Evolutionary conservation across 345 rosid genomes (phyloP).

Genomic region (Hypericum perforatum): DNA sequence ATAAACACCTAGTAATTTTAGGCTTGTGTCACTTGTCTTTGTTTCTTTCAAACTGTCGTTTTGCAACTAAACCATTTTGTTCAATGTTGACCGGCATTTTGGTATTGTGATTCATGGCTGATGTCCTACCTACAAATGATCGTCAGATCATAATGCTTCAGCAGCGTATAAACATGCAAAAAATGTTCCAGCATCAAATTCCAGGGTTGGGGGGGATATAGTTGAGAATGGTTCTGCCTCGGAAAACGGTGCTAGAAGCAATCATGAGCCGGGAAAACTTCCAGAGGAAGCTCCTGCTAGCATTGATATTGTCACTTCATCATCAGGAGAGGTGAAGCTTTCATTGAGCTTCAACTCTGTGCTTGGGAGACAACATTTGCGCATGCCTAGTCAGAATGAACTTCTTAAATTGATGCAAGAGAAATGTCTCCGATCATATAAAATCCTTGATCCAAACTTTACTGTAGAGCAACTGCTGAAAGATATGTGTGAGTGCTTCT

Average conservation of each 20-base stretch:
- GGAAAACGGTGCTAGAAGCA: conserved; percentile 12
- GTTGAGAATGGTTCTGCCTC: conserved; percentile 17
- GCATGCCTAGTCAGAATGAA: conserved; percentile 57
- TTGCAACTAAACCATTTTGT: too few species aligned
- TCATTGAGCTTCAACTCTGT: conserved; percentile 56
- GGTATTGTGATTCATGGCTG: conserved; percentile 11
- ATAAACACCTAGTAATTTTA: too few species aligned
- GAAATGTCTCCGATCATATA: conserved; percentile 65
- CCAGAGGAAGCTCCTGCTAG: conserved; percentile 23
- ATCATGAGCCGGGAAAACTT: conserved; percentile 19
- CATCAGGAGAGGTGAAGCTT: conserved; percentile 77
- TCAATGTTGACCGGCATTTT: too few species aligned
- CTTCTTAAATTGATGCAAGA: conserved; percentile 64
- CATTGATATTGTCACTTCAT: conserved; percentile 67
- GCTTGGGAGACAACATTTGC: conserved; percentile 42
- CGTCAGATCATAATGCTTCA: conserved; percentile 18
- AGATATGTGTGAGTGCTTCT: conserved; percentile 75
- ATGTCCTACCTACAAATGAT: conserved; percentile 17
- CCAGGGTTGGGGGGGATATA: conserved; percentile 15
- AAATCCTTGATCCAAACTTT: conserved; percentile 64
- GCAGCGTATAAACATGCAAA: conserved; percentile 21
- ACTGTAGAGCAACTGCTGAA: conserved; percentile 52
- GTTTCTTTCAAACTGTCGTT: too few species aligned
- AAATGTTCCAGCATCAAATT: conserved; percentile 16
- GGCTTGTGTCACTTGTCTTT: too few species aligned